Conservation (phyloP, 208 protist species). For the Kentomonas sorsogonicus region DNA sequence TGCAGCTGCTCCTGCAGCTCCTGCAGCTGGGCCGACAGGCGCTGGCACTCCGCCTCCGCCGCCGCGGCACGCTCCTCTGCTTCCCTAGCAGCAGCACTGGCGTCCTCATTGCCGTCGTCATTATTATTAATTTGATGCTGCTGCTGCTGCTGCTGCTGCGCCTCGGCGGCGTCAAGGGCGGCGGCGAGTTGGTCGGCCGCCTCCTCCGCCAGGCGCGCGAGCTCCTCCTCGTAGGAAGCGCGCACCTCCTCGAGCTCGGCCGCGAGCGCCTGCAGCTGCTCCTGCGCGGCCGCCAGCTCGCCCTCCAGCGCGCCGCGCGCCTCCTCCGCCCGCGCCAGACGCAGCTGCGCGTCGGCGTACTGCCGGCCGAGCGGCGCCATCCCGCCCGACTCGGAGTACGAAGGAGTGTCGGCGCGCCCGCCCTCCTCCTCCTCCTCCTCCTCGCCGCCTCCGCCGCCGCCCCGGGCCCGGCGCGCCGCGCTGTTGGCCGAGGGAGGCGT, state of each 20-base stretch:
- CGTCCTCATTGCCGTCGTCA: too few species aligned
- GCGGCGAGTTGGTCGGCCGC: slow-evolving; percentile 48
- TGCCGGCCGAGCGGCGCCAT: not conserved
- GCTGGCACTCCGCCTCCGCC: slow-evolving; percentile 9
- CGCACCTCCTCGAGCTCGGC: slow-evolving; percentile 16
- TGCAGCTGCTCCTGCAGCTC: slow-evolving; percentile 15
- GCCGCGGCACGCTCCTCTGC: slow-evolving; percentile 3
- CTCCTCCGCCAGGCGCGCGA: slow-evolving; percentile 39
- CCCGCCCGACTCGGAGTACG: not conserved
- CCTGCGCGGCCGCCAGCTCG: too few species aligned
- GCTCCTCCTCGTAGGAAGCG: slow-evolving; percentile 36
- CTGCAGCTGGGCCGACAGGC: slow-evolving; percentile 8
- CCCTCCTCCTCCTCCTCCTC: not conserved
- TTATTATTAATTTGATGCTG: too few species aligned
- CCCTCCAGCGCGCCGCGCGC: not conserved
- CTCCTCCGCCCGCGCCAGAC: not conserved
- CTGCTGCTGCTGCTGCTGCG: too few species aligned
- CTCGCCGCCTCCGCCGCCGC: not conserved
- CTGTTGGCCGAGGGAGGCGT: too few species aligned
- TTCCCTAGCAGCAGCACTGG: too few species aligned
- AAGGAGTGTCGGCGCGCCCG: not conserved
- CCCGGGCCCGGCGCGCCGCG: too few species aligned
- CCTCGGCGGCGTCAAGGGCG: too few species aligned
- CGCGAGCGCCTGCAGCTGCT: slow-evolving; percentile 16
- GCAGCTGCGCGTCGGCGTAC: not conserved